Conservation (phyloP, 192 early-diverging fungal genomes). For the Entophlyctis luteolus region DNA sequence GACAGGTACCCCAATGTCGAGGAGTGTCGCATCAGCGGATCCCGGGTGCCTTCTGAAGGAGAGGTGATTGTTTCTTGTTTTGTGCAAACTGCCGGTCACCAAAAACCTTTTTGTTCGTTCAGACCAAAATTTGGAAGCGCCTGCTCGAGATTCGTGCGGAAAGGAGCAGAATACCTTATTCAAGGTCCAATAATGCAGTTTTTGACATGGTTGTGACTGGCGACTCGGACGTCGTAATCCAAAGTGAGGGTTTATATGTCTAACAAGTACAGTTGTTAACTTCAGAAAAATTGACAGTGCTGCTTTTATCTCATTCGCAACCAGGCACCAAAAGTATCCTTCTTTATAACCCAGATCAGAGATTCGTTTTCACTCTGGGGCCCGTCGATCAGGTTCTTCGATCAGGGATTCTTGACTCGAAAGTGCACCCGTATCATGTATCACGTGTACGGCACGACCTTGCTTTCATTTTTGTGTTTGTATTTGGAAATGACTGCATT, state of each 20-base stretch:
- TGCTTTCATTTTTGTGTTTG: background rate
- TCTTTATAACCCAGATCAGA: slow-evolving; percentile 2
- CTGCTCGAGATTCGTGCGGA: no score
- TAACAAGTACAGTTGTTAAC: background rate
- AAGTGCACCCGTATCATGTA: no score
- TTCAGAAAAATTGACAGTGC: background rate
- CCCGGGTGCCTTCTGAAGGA: slow-evolving; percentile 7
- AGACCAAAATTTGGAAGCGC: no score
- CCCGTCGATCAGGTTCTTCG: background rate
- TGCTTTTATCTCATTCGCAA: background rate
- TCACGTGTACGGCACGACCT: slow-evolving; percentile 4
- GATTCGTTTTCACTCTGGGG: background rate
- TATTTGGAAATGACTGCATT: background rate
- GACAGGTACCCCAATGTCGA: background rate
- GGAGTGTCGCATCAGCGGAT: background rate
- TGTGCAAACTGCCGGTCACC: background rate
- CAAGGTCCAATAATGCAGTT: no score
- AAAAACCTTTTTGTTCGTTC: background rate
- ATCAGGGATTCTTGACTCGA: no score
- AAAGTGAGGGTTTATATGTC: background rate
- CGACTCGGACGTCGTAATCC: background rate
- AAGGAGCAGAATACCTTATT: no score
- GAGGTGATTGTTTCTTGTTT: background rate
- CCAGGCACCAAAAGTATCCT: background rate
- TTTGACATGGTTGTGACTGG: slow-evolving; percentile 2